Conservation (phyloP, 345 rosid species). For the Hevea brasiliensis region DNA sequence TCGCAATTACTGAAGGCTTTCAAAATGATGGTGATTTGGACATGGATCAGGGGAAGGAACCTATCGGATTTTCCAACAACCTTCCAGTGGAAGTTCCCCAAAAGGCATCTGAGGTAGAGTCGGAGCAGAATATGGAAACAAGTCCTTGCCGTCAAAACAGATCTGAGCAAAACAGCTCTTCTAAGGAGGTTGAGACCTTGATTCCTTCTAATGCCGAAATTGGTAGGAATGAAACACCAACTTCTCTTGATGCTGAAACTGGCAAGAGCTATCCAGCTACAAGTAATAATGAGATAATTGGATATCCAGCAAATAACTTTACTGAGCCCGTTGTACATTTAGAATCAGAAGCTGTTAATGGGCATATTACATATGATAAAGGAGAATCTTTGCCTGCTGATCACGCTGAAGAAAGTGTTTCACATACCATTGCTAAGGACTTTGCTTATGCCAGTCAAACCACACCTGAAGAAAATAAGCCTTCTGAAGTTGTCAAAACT, state of each 20-base stretch:
- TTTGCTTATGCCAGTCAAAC: slow-evolving; percentile 27
- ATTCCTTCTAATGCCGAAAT: slow-evolving; percentile 2
- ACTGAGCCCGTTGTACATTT: slow-evolving; percentile 8
- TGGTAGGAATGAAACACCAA: slow-evolving; percentile 11
- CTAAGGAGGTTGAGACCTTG: slow-evolving; percentile 30
- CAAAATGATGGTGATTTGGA: background rate
- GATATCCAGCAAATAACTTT: slow-evolving; percentile 2
- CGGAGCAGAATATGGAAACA: slow-evolving; percentile 10
- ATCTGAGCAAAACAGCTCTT: slow-evolving; percentile 22
- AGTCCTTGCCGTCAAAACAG: slow-evolving; percentile 23
- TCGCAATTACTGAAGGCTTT: background rate
- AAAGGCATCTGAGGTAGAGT: background rate
- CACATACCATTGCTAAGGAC: slow-evolving; percentile 19
- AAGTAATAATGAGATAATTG: background rate
- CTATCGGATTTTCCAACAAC: slow-evolving; percentile 18
- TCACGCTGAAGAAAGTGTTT: slow-evolving; percentile 24
- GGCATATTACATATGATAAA: slow-evolving; percentile 26
- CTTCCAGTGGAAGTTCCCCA: slow-evolving; percentile 11
- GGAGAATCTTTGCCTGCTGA: slow-evolving; percentile 20
- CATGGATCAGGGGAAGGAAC: slow-evolving; percentile 1
- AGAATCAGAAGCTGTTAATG: slow-evolving; percentile 27
- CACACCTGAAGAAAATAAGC: slow-evolving; percentile 24
- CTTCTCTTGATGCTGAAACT: slow-evolving; percentile 10
- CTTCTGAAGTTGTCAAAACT: slow-evolving; percentile 27
- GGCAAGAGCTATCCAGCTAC: background rate